phyloP scores from a whole-genome alignment of 495 filamentous ascomycete genomes.

The Lophium mytilinum region DNA sequence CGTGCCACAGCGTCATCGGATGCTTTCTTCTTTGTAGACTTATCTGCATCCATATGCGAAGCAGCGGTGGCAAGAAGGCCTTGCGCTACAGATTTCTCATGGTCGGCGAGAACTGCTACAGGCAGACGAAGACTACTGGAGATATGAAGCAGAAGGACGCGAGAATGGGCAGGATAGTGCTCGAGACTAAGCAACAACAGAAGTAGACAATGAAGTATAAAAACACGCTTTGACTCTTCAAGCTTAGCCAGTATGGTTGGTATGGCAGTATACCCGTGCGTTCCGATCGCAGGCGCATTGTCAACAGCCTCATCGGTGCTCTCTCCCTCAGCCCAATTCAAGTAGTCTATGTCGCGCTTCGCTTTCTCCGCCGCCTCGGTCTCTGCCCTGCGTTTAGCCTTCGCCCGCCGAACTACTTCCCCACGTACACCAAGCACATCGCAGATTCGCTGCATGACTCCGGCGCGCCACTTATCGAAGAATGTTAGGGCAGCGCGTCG shows the following conservation, averaged over 20 bases:
- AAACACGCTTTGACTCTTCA: conserved; percentile 36
- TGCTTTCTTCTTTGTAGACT: conserved; percentile 33
- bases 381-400: conserved; percentile 11
- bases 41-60: conserved; percentile 25
- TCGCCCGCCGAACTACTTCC: conserved; percentile 21
- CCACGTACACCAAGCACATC: conserved; percentile 21
- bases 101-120: conserved; percentile 53
- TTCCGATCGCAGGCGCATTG: background rate
- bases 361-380: conserved; percentile 7
- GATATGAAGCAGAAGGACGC: conserved; percentile 63
- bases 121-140: conserved; percentile 60
- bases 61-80: conserved; percentile 25
- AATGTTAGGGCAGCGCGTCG: conserved; percentile 19
- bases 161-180: conserved; percentile 67
- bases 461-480: conserved; percentile 27
- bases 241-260: conserved; percentile 38
- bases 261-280: conserved; percentile 37
- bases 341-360: conserved; percentile 5
- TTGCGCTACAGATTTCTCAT: conserved; percentile 53
- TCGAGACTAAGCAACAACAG: conserved; percentile 73
- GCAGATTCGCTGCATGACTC: conserved; percentile 23
- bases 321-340: background rate
- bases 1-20: conserved; percentile 57
- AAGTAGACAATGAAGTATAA: conserved; percentile 52
- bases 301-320: background rate